Base-by-base conservation (phyloP, 306 rosid genomes). In the Heteromeles arbutifolia region DNA sequence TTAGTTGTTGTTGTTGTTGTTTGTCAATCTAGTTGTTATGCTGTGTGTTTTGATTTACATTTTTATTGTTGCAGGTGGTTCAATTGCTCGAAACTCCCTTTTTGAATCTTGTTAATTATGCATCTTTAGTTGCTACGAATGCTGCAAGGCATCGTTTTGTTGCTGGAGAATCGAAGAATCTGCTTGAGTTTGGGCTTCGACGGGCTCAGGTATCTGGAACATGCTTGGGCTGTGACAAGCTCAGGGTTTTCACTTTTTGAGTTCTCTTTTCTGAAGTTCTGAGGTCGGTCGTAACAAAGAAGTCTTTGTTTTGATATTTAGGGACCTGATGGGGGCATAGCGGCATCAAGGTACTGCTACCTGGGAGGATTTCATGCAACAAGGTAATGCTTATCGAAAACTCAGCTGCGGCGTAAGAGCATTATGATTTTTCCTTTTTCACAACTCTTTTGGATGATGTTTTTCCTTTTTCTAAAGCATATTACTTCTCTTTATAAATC, bases 321-420 rank as follows among this genome's bases (percentile, higher is more conserved):
- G 98, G 98, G 98, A 69, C 98, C 98, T 82, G 98, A 93, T 82
- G 98, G 98, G 72, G 98, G 96, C 83, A 73, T 93, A 66, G 74
- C 91, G 32, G 98, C 98, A 57, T 93, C 98, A 70, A 93, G 89
- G 81, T 93, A 93, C 82, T 88, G 97, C 84, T 93, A 93, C 76
- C 80, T 93, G 75, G 98, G 98, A 68, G 98, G 98, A 18, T 88
- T 91, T 71, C 94, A 93, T 86, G 98, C 96, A 79, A 93, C 98
- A 79, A 93, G 98, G 98, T 91, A 89, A 41, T 72, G 10, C 79
- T 43, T 48, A 57, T 39, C 32, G 32, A 17, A 70, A 37, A 37
- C 34, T 31, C 62, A 34, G 26, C 41, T 50, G n/a, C 58, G 6
- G n/a, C 71, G 25, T 57, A 66, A 63, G 74, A 28, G 28, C 34